phyloP scores from a whole-genome alignment of 1,284 basidiomycete species.

The Cryptococcus sp. region DNA sequence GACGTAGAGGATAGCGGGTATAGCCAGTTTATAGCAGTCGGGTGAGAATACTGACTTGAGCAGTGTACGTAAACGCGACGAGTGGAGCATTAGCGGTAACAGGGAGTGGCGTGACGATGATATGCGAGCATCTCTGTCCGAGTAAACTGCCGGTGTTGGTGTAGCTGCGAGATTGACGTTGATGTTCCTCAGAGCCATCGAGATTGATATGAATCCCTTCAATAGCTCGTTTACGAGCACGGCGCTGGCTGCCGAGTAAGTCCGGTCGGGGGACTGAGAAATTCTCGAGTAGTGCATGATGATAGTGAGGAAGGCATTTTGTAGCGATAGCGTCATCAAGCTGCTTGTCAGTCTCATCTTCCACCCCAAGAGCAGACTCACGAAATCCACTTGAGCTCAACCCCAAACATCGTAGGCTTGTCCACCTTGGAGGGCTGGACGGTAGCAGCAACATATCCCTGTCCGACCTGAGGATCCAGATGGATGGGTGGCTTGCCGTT shows the following conservation, averaged over 20 bases:
- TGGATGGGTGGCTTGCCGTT: too few species aligned
- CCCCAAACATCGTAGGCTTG: conserved; percentile 35
- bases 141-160: conserved; percentile 13
- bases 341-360: conserved; percentile 47
- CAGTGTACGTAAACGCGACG: conserved; percentile 26
- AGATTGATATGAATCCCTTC: conserved; percentile 80
- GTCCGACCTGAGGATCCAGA: too few species aligned
- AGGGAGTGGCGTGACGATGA: conserved; percentile 2
- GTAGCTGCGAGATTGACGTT: conserved; percentile 32
- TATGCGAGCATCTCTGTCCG: conserved; percentile 15
- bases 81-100: conserved; percentile 25
- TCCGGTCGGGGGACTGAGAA: conserved; percentile 64
- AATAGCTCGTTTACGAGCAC: conserved; percentile 90
- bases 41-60: conserved; percentile 58
- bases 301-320: conserved; percentile 83
- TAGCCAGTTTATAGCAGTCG: conserved; percentile 95
- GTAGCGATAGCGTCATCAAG: conserved; percentile 83
- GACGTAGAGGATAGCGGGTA: conserved; percentile 93
- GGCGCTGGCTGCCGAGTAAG: conserved; percentile 84
- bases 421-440: conserved; percentile 16
- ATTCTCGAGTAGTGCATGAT: conserved; percentile 95
- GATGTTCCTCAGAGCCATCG: conserved; percentile 56
- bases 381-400: conserved; percentile 47
- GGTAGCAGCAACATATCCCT: conserved; percentile 9
- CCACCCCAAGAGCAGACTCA: conserved; percentile 15